Percentiles rank a stretch among this genome's conserved stretches.
phyloP scores from a whole-genome alignment of 352 stramenopile genomes.

The Phytopythium sindhum region DNA sequence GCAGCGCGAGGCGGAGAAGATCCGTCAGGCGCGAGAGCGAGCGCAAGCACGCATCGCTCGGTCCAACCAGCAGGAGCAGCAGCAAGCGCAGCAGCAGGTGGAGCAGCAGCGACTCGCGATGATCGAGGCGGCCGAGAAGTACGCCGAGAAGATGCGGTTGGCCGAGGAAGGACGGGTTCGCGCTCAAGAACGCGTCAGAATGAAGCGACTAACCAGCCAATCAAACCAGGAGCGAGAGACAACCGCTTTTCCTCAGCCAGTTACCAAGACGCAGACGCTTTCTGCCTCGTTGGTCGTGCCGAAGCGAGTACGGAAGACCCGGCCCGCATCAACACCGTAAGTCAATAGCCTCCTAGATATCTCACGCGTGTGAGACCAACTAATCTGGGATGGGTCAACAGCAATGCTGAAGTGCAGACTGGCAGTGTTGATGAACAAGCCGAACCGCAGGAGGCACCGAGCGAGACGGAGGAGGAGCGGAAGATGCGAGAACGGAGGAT shows the following conservation, averaged over 20 bases:
- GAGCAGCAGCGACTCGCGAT: constrained; percentile 15
- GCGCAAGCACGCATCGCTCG: constrained; percentile 42
- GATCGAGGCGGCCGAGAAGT: constrained; percentile 17
- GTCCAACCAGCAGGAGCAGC: constrained; percentile 38
- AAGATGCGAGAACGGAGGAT: constrained; percentile 39
- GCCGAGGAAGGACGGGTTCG: constrained; percentile 36
- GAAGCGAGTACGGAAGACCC: not conserved
- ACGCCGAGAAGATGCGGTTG: constrained; percentile 24
- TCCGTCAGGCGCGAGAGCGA: constrained; percentile 59
- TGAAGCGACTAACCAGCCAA: constrained; percentile 19
- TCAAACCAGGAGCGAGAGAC: constrained; percentile 2
- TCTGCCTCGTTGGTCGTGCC: not conserved
- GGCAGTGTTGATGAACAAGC: constrained; percentile 6
- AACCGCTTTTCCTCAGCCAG: not conserved
- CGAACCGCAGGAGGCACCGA: not conserved
- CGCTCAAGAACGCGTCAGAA: constrained; percentile 44
- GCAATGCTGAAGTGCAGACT: not conserved
- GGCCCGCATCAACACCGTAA: not conserved
- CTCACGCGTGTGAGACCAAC: not conserved
- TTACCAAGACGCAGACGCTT: not conserved
- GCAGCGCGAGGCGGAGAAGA: constrained; percentile 31
- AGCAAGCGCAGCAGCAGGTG: constrained; percentile 17
- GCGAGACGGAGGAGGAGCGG: constrained; percentile 13
- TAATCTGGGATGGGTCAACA: not conserved
- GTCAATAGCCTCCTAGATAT: constrained; percentile 7